Base-by-base conservation (phyloP, 2,329 filamentous ascomycete species). In the Apiospora hydei region DNA sequence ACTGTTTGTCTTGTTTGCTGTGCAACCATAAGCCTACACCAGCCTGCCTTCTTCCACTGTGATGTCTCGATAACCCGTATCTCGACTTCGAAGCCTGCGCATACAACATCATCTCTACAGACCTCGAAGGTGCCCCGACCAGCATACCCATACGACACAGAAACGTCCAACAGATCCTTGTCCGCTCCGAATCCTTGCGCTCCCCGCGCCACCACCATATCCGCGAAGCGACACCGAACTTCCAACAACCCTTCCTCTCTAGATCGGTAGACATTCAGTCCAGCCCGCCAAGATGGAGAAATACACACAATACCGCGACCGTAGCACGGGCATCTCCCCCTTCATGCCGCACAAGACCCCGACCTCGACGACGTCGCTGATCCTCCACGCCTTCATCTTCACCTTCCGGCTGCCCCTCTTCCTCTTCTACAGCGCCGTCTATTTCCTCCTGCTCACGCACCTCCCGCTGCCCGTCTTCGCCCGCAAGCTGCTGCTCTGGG, bases 241-340 rank as follows among this genome's bases (percentile, higher is more conserved):
- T 30, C 16, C 30, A 34, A 57, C 30, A 4, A 11, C 4, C 24
- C 66, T 10, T 21, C 38, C 21, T 21, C 38, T 26, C 64, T 26
- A 11, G 7, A n/a, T 24, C 21, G 70, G 16, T 69, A 51, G 3
- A 16, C 49, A 1, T 7, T 26, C 46, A 26, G 8, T 7, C 41
- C 46, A 26, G 7, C 34, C 34, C n/a, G 13, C 69, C 74, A 77
- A 57, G 46, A 98, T 98, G 95, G 95, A 98, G 86, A 98, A 97
- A 82, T 98, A 94, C 82, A 96, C 94, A 72, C 94, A 97, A 82
- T 98, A 94, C 80, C 92, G 95, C 78, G 95, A 98, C 83, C 91
- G 93, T 90, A 95, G 95, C 94, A 85, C 96, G 76, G 96, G 96
- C 78, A 97, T 99, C 81, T 94, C 96, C 75, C 96, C 96, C 72